Evolutionary conservation across 2,329 filamentous ascomycete genomes (phyloP), one percentile per base, ranked within the genome.

Genomic region (Colletotrichum gloeosporioides): DNA sequence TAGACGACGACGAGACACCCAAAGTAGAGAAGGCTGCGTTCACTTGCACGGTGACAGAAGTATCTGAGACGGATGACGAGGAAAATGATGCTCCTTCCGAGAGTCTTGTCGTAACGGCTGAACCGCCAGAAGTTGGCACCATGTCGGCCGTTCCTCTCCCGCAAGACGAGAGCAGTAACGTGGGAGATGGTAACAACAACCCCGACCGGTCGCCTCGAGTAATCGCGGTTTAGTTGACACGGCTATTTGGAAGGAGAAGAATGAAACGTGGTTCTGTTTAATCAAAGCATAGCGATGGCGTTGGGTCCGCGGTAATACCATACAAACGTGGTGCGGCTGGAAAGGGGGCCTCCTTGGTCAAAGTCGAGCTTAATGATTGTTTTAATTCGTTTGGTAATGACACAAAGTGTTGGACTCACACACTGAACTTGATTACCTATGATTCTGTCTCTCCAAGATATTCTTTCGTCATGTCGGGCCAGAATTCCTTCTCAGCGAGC

Each of bases 401-500:
- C 12, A 69, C 22, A 8, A 6, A 36, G 10, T 55, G 22, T 36
- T 68, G 15, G 18, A 34, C 25, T 68, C 22, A 57, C 25, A 59
- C 25, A 31, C 22, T 27, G 27, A 22, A 59, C 55, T 22, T 63
- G 59, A 8, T n/a, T 18, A 31, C 18, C 39, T 49, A 18, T 32
- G 12, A 31, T 31, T 16, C 8, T 22, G 31, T 2, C 13, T 36
- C 49, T 31, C 15, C 16, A 8, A 49, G 10, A 6, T 27, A 0
- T 34, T 29, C 39, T 22, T 49, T 49, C 18, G 39, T 25, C 44
- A 53, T 53, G n/a, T 53, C 62, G 15, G 91, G 91, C 92, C 91
- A 93, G 80, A 93, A 93, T 2, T 84, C 83, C 79, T 88, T 86
- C 83, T 93, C 92, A 10, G 92, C 86, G 74, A 87, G 86, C 77